Conservation (phyloP, 306 rosid species). For the Clitoria ternatea region DNA sequence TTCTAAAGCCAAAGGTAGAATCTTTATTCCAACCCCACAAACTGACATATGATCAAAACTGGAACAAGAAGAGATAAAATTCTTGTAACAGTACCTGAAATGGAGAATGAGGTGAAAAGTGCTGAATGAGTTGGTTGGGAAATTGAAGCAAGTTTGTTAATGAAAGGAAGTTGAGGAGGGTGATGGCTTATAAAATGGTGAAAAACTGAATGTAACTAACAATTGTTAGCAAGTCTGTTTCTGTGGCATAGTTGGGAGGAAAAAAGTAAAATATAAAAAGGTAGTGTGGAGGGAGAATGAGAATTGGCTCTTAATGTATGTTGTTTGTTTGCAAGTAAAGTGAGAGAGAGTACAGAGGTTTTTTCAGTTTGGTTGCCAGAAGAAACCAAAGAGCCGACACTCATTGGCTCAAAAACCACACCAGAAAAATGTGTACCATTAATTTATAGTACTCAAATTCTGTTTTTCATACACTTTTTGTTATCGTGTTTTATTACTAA, state of each 20-base stretch:
- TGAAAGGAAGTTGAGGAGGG: not conserved
- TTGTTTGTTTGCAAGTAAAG: not conserved
- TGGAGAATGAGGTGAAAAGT: not conserved
- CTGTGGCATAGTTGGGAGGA: not conserved
- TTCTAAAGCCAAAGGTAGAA: slow-evolving; percentile 8
- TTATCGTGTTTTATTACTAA: too few relatives aligned
- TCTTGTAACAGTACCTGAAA: slow-evolving; percentile 25
- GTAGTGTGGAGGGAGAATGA: not conserved
- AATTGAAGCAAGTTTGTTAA: not conserved
- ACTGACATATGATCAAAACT: not conserved
- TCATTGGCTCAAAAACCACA: slow-evolving; percentile 6
- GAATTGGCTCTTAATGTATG: not conserved
- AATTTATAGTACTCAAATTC: not conserved
- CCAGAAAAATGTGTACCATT: not conserved
- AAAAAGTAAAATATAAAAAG: too few relatives aligned
- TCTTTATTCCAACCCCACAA: slow-evolving; percentile 20
- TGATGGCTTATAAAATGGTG: not conserved
- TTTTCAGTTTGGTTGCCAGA: slow-evolving; percentile 16
- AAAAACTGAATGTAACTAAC: slow-evolving; percentile 6
- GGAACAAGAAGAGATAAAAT: not conserved
- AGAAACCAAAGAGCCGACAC: slow-evolving; percentile 63
- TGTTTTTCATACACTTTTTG: not conserved
- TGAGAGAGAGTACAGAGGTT: not conserved
- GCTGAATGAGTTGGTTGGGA: not conserved
- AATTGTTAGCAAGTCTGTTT: slow-evolving; percentile 18